Evolutionary conservation across 768 basidiomycete species (phyloP), one percentile per base, ranked within the genome.

Genomic region (Mycena filopes): DNA sequence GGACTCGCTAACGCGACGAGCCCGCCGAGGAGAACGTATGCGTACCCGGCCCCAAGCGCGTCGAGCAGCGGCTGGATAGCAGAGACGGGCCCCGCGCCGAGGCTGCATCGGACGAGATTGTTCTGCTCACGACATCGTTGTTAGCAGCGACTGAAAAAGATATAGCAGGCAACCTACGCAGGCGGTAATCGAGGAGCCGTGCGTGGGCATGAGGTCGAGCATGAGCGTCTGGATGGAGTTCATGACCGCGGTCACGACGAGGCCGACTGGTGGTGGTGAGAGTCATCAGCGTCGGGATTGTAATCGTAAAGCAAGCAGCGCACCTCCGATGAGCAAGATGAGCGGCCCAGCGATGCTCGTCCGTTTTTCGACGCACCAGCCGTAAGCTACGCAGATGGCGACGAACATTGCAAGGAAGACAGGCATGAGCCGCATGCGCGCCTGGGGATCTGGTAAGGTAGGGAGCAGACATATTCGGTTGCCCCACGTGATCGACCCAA

Each of bases 151-250:
- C 16, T 8, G 45, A 36, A 11, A 36, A 36, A 15, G 31, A 33
- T 5, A 12, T 11, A 36, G 10, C n/a, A n/a, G n/a, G n/a, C n/a
- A 47, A 83, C 89, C 69, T 73, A 92, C 91, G 59, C 90, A 92
- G 51, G 90, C 91, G 2, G 89, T 90, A 10, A 91, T 82, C 8
- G 90, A 86, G 13, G 90, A 89, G 41, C 89, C 83, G 60, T 89
- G 88, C 0, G 73, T 68, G 4, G 90, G 90, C 8, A 85, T 76
- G 36, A 91, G 79, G 73, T 93, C 91, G 26, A 93, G 80, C 70
- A 91, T 82, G 26, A 92, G 76, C 0, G 90, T 91, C 66, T 89
- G 87, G 1, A 81, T 73, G 1, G 78, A 77, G 71, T 87, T 92
- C 84, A 90, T 83, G 23, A 87, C 65, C 6, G 80, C 71, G 1